Evolutionary conservation across 2,329 filamentous ascomycete genomes (phyloP).

Genomic region (Venturia carpophila): DNA sequence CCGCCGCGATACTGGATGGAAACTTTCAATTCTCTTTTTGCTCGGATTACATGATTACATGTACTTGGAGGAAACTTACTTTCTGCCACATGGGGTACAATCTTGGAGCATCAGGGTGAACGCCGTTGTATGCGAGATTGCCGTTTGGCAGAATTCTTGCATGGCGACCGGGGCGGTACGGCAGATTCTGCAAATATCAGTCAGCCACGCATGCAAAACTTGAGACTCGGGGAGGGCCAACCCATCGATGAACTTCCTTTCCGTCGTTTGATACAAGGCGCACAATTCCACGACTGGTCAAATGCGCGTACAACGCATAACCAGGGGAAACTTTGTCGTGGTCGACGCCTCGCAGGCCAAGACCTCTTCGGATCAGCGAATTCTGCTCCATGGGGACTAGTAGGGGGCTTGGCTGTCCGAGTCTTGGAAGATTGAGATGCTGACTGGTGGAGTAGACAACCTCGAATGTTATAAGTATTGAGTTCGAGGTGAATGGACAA

Average conservation of each 20-base stretch:
- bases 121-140: slow-evolving; percentile 38
- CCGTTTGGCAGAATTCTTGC: slow-evolving; percentile 39
- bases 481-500: neutral
- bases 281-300: slow-evolving; percentile 34
- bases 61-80: neutral
- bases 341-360: slow-evolving; percentile 37
- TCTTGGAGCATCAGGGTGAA: slow-evolving; percentile 33
- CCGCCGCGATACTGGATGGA: slow-evolving; percentile 36
- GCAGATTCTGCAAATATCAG: slow-evolving; percentile 26
- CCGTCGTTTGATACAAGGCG: slow-evolving; percentile 37
- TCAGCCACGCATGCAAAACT: neutral
- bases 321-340: slow-evolving; percentile 32
- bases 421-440: neutral
- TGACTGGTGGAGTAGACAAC: neutral
- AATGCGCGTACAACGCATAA: slow-evolving; percentile 36
- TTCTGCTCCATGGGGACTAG: slow-evolving; percentile 36
- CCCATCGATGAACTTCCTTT: slow-evolving; percentile 38
- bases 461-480: neutral
- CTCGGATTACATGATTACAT: too few relatives aligned
- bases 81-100: slow-evolving; percentile 41
- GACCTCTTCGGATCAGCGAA: slow-evolving; percentile 35
- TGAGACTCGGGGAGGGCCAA: neutral
- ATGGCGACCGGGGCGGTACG: slow-evolving; percentile 37
- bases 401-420: neutral
- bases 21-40: neutral